Conservation (phyloP, 345 rosid species). For the Pugionium dolabratum region DNA sequence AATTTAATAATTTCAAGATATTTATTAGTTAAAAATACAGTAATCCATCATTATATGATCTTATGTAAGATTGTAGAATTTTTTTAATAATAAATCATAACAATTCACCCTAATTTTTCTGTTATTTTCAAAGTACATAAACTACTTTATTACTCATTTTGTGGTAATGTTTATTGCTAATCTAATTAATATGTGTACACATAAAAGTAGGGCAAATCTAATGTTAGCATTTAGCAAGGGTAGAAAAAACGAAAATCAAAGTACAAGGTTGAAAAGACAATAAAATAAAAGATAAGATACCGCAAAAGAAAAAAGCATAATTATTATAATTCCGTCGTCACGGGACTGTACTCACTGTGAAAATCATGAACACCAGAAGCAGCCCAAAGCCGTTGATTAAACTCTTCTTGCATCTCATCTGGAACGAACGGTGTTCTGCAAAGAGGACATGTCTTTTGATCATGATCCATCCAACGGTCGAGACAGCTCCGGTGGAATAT, state of each 20-base stretch:
- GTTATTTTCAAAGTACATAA: no score
- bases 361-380: slow-evolving; percentile 61
- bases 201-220: slow-evolving; percentile 37
- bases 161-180: slow-evolving; percentile 31
- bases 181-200: slow-evolving; percentile 28
- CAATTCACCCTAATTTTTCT: no score
- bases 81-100: no score
- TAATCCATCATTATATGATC: no score
- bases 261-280: slow-evolving; percentile 32
- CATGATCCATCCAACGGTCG: slow-evolving; percentile 97
- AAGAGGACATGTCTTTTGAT: slow-evolving; percentile 83
- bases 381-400: slow-evolving; percentile 77
- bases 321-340: neutral
- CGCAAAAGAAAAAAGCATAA: neutral
- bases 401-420: slow-evolving; percentile 79
- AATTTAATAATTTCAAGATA: no score
- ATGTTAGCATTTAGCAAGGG: slow-evolving; percentile 23
- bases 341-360: slow-evolving; percentile 43
- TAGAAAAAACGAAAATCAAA: slow-evolving; percentile 6
- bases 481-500: slow-evolving; percentile 77
- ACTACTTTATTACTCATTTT: neutral
- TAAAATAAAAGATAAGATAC: neutral
- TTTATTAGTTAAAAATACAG: no score
- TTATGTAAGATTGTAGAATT: no score
- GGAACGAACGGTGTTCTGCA: slow-evolving; percentile 82